Evolutionary conservation across 345 rosid species (phyloP).

Genomic region (Nasturtium officinale): DNA sequence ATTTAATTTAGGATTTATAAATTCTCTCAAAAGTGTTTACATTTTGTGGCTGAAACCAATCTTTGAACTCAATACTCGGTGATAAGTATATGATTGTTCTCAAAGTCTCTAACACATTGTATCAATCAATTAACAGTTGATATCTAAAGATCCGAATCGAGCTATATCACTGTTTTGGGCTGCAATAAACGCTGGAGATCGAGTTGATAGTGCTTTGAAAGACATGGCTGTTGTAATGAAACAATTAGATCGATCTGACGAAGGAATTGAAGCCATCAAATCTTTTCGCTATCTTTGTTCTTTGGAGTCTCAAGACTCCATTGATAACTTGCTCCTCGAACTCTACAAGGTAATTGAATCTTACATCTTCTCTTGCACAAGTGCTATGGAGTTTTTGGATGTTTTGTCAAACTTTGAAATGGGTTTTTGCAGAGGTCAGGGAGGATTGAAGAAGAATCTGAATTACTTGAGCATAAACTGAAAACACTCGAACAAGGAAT

Average conservation of each 20-base stretch:
- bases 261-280: conserved; percentile 85
- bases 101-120: not conserved
- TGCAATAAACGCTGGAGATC: conserved; percentile 75
- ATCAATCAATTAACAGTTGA: conserved; percentile 49
- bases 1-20: no score
- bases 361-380: not conserved
- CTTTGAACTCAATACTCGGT: not conserved
- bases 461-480: conserved; percentile 68
- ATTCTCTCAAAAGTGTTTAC: not conserved
- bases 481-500: conserved; percentile 58
- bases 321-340: conserved; percentile 81
- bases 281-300: conserved; percentile 78
- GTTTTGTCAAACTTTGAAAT: not conserved
- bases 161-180: conserved; percentile 79
- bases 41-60: not conserved
- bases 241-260: conserved; percentile 61
- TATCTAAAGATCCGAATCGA: conserved; percentile 62
- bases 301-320: conserved; percentile 70
- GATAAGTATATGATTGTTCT: not conserved
- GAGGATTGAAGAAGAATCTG: conserved; percentile 79
- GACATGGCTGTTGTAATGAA: conserved; percentile 87
- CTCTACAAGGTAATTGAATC: conserved; percentile 86
- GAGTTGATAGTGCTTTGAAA: conserved; percentile 75
- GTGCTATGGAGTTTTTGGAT: conserved; percentile 11
- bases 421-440: conserved; percentile 66